Percentiles rank a stretch among this genome's conserved stretches.
Conservation (phyloP, 176 grass and related monocot species). For the Zoysia japonica region DNA sequence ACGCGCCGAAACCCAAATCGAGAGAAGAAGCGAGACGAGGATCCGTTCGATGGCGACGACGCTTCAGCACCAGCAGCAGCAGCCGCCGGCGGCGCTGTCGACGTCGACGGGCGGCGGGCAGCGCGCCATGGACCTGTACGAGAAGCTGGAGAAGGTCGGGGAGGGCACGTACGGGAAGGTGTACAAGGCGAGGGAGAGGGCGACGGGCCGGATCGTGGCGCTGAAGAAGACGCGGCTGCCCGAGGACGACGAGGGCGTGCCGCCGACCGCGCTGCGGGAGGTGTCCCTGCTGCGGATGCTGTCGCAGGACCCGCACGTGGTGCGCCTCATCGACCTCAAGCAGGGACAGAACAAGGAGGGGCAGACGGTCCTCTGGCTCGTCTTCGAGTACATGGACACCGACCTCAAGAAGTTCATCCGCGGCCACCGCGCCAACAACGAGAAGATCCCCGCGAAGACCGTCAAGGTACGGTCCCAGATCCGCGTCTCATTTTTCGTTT, state of each 20-base stretch:
- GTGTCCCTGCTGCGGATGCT: constrained; percentile 98
- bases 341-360: constrained; percentile 90
- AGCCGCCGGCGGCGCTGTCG: constrained; percentile 7
- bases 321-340: constrained; percentile 93
- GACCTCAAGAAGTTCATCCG: constrained; percentile 98
- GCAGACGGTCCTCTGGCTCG: constrained; percentile 90
- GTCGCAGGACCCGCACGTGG: constrained; percentile 78
- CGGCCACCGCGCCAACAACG: constrained; percentile 60
- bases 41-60: constrained; percentile 39
- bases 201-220: constrained; percentile 88
- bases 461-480: constrained; percentile 55
- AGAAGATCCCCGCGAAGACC: constrained; percentile 53
- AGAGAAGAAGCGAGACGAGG: background rate
- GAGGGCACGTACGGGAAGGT: constrained; percentile 99
- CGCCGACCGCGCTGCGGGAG: constrained; percentile 94
- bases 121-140: constrained; percentile 95
- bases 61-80: constrained; percentile 21
- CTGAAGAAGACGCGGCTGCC: constrained; percentile 98
- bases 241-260: constrained; percentile 97
- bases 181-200: constrained; percentile 96
- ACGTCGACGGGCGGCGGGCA: constrained; percentile 26
- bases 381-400: constrained; percentile 99
- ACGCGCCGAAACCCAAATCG: background rate
- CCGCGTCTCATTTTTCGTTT: background rate
- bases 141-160: constrained; percentile 99